Evolutionary conservation across 306 rosid genomes (phyloP), one percentile per base, ranked within the genome.

Genomic region (Quercus wislizeni): DNA sequence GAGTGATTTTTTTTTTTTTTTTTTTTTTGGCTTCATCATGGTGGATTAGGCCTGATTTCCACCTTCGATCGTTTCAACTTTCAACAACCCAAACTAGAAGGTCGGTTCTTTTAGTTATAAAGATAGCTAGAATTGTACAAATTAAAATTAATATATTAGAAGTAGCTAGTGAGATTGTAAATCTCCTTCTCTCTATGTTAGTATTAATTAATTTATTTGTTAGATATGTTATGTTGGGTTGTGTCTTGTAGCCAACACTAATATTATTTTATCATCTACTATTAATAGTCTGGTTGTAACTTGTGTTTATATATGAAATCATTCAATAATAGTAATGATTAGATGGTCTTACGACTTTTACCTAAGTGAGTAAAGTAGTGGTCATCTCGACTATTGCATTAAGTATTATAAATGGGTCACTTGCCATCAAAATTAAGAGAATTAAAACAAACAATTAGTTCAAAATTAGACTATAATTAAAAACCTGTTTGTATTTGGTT

Each of bases 11-110:
- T 38, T 73, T 43, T 10, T 35, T 3, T 38, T 73, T 43, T 10
- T 6, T 4, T 61, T 65, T 11, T 30, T 2, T 23, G 23, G 61
- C 38, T 79, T 19, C 51, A 64, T 62, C 63, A 64, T 38, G 81
- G 78, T 71, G 80, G 75, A 56, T 75, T 71, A 20, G 77, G 13
- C 55, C 68, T 74, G 76, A 35, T 69, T 73, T 65, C 78, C 65
- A 69, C 71, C 43, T 27, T 71, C 17, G n/a, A 79, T 77, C 12
- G 58, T 78, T 46, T 61, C 69, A 75, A 79, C 56, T 78, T 46
- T 61, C 69, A 75, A 79, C 56, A 59, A 77, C 81, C 81, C 73
- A 79, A 64, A 73, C 56, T 77, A 55, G 64, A 78, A 25, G 77
- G 67, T 76, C 51, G 46, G 69, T 83, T 78, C 74, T 62, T 74